Conservation (phyloP, 805 yeast genomes). For the Candida palmyrensis region DNA sequence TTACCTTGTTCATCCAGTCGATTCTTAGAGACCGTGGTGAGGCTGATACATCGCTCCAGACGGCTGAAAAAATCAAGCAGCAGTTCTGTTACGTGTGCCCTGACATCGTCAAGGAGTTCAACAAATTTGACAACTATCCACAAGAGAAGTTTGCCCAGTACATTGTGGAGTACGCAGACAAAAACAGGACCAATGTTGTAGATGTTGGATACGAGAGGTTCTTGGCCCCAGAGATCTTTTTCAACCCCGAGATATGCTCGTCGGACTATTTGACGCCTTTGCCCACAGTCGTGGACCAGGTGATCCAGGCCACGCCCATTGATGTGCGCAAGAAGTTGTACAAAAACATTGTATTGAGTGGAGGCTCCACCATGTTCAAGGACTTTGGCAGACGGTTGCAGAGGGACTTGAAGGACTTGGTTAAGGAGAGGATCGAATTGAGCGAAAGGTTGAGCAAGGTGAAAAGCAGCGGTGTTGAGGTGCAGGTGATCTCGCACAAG, state of each 20-base stretch:
- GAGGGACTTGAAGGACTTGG: constrained; percentile 84
- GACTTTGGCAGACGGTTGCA: constrained; percentile 97
- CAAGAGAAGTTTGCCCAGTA: constrained; percentile 87
- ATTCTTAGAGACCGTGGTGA: constrained; percentile 96
- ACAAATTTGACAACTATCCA: constrained; percentile 89
- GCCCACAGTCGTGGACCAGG: constrained; percentile 93
- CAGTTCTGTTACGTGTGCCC: constrained; percentile 97
- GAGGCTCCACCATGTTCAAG: constrained; percentile 98
- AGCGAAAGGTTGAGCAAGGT: constrained; percentile 74
- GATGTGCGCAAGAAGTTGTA: constrained; percentile 97
- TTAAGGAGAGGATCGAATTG: constrained; percentile 78
- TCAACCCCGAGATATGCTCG: constrained; percentile 95
- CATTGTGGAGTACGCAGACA: constrained; percentile 76
- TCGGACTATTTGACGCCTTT: constrained; percentile 93
- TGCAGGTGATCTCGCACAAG: constrained; percentile 93
- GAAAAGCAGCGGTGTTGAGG: constrained; percentile 91
- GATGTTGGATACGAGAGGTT: constrained; percentile 98
- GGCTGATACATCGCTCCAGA: constrained; percentile 84
- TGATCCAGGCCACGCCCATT: constrained; percentile 91
- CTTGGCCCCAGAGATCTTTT: constrained; percentile 98
- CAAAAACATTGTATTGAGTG: constrained; percentile 91
- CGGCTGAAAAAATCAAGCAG: constrained; percentile 96
- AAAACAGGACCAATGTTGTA: constrained; percentile 46
- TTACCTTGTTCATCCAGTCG: constrained; percentile 88
- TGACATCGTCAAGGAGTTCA: constrained; percentile 94